These are phyloP conservation scores for Cryptosporidium canis DNA, from an alignment of 169 alveolate genomes.

Conservation along the genomic window DNA sequence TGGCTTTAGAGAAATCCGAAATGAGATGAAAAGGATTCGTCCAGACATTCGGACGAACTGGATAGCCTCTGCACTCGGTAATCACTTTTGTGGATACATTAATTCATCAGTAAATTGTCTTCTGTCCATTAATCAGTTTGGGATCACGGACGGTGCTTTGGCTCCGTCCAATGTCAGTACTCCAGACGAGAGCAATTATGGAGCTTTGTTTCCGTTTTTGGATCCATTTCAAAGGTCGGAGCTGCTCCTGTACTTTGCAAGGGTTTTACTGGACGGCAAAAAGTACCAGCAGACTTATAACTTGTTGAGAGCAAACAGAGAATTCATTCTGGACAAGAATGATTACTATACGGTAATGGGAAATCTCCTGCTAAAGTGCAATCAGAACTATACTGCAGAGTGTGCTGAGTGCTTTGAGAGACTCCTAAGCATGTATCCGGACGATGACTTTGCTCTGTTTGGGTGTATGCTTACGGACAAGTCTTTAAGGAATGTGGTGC, in stretches of 20 bases:
- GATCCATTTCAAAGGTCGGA: conserved; percentile 59
- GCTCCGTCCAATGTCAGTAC: conserved; percentile 73
- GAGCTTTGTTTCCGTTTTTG: conserved; percentile 9
- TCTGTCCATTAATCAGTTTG: conserved; percentile 74
- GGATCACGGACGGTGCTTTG: conserved; percentile 42
- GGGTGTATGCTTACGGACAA: conserved; percentile 43
- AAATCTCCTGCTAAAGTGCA: not conserved
- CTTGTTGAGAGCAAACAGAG: conserved; percentile 9
- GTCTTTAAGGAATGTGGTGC: not conserved
- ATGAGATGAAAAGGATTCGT: conserved; percentile 78
- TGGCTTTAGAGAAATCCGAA: conserved; percentile 84
- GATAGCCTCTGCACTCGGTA: conserved; percentile 85
- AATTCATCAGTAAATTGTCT: conserved; percentile 77
- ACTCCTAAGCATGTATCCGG: conserved; percentile 38
- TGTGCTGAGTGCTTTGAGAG: not conserved
- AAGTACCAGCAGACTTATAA: conserved; percentile 39
- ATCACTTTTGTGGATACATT: conserved; percentile 79
- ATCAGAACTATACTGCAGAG: not conserved
- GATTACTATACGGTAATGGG: conserved; percentile 18
- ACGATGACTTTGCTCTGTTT: conserved; percentile 25
- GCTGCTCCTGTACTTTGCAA: conserved; percentile 21
- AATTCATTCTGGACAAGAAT: conserved; percentile 24
- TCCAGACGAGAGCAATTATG: not conserved
- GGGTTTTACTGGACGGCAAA: conserved; percentile 15
- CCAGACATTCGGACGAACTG: conserved; percentile 82